Evolutionary conservation across 106 monocot species (phyloP), one percentile per base, ranked within the genome.

Genomic region (Acorus gramineus): DNA sequence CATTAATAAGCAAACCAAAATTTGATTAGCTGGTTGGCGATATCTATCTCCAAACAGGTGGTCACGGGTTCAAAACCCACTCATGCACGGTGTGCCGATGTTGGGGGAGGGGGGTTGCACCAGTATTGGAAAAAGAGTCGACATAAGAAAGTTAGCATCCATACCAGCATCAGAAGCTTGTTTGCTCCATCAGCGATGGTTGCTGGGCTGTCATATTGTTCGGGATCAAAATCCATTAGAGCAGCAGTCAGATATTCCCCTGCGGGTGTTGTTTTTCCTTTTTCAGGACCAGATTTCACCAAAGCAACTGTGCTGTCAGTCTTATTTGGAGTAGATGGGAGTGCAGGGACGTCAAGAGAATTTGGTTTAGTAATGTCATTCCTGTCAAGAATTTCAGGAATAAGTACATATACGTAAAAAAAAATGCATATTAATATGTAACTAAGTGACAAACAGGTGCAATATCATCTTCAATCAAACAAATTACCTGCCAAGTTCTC

Each of bases 141-240:
- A 28, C 28, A 28, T 28, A 28, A 28, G 28, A 28, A 28, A 28
- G 28, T 28, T 28, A 28, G 28, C 28, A 28, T 28, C 0, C 10
- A 62, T 80, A 98, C 96, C 85, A 98, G 83, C 96, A 98, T 98
- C 69, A 98, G 77, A 75, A 98, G 91, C 73, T 98, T 98, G 66
- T 98, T 98, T 67, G 91, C 96, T 58, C 96, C 91, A 71, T 98
- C 96, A 74, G 91, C 74, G 71, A 98, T 66, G 44, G 96, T 74
- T 9, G 91, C 96, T 77, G 82, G 83, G 71, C 87, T 88, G 57
- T 91, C 96, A 75, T 81, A 91, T 63, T 91, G 96, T 67, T 91
- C 85, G 61, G 96, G 91, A 75, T 98, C 91, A 77, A 91, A 98
- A 55, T 98, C 87, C 57, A 68, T 88, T 14, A 98, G 73, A 42